These are phyloP conservation scores for Thozetella sp. DNA, from an alignment of 495 filamentous ascomycete genomes.

Conservation along the genomic window DNA sequence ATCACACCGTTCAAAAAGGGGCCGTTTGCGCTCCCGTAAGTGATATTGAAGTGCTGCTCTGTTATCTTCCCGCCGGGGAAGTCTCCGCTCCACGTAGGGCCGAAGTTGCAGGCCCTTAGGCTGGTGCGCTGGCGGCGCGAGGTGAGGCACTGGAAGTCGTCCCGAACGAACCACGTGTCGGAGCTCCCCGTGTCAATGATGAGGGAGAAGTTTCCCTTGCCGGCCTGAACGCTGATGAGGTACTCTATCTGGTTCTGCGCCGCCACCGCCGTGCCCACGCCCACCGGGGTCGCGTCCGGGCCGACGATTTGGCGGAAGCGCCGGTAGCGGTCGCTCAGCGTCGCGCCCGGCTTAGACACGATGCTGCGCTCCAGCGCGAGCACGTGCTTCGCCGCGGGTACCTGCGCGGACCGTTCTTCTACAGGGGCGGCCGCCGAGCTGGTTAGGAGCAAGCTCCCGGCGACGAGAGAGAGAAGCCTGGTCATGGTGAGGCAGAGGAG, in stretches of 20 bases:
- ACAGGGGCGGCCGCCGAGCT: conserved; percentile 8
- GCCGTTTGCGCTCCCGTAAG: conserved; percentile 54
- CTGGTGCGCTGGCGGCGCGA: conserved; percentile 15
- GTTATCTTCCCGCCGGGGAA: conserved; percentile 44
- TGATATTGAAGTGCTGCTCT: conserved; percentile 54
- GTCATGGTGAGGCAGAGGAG: conserved; percentile 5
- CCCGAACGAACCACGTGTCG: conserved; percentile 59
- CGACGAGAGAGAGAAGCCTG: not conserved
- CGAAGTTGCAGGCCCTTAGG: conserved; percentile 46
- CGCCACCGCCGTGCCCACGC: conserved; percentile 16
- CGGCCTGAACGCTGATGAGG: conserved; percentile 34
- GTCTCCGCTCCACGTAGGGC: conserved; percentile 36
- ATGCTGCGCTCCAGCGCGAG: conserved; percentile 5
- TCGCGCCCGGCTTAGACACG: conserved; percentile 3
- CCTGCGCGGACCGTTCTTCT: not conserved
- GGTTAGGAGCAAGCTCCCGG: conserved; percentile 5
- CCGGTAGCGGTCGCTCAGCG: not conserved
- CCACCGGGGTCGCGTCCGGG: conserved; percentile 5
- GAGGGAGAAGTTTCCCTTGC: conserved; percentile 41
- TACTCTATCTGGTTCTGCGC: conserved; percentile 27
- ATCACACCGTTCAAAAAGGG: conserved; percentile 55
- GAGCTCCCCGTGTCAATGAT: conserved; percentile 64
- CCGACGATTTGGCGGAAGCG: not conserved
- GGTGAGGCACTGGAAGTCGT: conserved; percentile 50
- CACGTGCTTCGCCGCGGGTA: conserved; percentile 9